These are phyloP conservation scores for Helicostylum pulchrum DNA, from an alignment of 192 early-diverging fungal genomes.

Conservation along the genomic window DNA sequence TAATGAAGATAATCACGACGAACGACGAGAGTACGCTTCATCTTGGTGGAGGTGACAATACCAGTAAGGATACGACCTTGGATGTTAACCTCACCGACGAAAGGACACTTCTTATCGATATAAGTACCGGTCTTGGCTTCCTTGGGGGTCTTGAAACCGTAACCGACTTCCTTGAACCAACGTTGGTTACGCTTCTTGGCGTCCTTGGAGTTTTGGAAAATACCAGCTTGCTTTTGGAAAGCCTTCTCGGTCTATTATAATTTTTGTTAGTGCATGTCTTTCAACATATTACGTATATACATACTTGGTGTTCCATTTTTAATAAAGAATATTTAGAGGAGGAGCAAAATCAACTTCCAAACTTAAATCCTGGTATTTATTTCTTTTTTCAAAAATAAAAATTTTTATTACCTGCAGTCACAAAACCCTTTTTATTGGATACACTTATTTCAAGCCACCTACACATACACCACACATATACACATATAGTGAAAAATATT, in stretches of 20 bases:
- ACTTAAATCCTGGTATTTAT: not conserved
- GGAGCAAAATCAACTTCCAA: not conserved
- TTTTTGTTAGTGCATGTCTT: not conserved
- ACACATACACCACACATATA: too few relatives aligned
- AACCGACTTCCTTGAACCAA: slow-evolving; percentile 99
- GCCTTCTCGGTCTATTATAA: slow-evolving; percentile 82
- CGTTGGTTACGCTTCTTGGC: slow-evolving; percentile 71
- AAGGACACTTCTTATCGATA: slow-evolving; percentile 99
- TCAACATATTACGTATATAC: not conserved
- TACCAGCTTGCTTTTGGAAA: slow-evolving; percentile 94
- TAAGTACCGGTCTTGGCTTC: slow-evolving; percentile 96
- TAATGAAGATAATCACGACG: slow-evolving; percentile 99
- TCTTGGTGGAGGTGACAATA: slow-evolving; percentile 91
- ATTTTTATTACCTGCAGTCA: slow-evolving; percentile 1
- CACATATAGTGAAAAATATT: too few relatives aligned
- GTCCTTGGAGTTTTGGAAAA: slow-evolving; percentile 91
- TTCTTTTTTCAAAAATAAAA: not conserved
- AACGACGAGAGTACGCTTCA: slow-evolving; percentile 98
- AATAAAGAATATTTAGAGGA: slow-evolving; percentile 7
- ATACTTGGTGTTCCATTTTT: slow-evolving; percentile 20
- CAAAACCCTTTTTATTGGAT: not conserved
- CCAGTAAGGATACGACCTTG: slow-evolving; percentile 97
- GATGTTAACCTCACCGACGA: slow-evolving; percentile 91
- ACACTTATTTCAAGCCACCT: too few relatives aligned
- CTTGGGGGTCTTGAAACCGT: slow-evolving; percentile 98